Evolutionary conservation across 2,329 filamentous ascomycete genomes (phyloP).

Genomic region (Corynespora cassiicola): DNA sequence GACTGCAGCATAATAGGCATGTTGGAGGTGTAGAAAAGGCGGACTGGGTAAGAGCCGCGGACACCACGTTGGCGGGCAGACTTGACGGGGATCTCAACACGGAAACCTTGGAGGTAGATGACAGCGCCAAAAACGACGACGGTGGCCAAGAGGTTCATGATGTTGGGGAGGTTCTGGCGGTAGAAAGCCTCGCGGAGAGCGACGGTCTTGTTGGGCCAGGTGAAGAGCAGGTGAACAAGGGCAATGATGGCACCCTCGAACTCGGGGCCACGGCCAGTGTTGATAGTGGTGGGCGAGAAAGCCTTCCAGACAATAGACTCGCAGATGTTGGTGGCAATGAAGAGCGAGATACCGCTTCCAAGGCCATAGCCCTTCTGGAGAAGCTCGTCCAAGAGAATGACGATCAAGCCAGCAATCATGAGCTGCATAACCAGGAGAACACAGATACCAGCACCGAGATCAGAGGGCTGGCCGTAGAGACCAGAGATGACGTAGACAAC

Average conservation of each 20-base stretch:
- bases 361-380: conserved; percentile 99
- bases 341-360: conserved; percentile 97
- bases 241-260: conserved; percentile 99
- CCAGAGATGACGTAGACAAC: conserved; percentile 95
- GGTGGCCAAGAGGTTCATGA: conserved; percentile 97
- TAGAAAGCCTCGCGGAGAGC: conserved; percentile 99
- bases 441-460: conserved; percentile 97
- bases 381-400: conserved; percentile 98
- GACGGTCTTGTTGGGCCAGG: conserved; percentile 99
- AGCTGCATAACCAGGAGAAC: conserved; percentile 98
- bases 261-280: conserved; percentile 98
- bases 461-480: conserved; percentile 94
- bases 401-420: conserved; percentile 95
- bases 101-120: conserved; percentile 99
- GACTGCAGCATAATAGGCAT: conserved; percentile 99
- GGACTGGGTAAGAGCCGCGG: conserved; percentile 96
- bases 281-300: conserved; percentile 98
- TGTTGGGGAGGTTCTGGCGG: conserved; percentile 98
- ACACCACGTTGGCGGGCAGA: conserved; percentile 98
- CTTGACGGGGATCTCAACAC: conserved; percentile 99
- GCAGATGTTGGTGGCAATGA: conserved; percentile 99
- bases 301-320: conserved; percentile 99
- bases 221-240: conserved; percentile 96
- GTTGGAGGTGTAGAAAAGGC: conserved; percentile 99
- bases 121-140: conserved; percentile 93